Evolutionary conservation across 2,329 filamentous ascomycete species (phyloP).

Genomic region (Proliferodiscus dingleyae): DNA sequence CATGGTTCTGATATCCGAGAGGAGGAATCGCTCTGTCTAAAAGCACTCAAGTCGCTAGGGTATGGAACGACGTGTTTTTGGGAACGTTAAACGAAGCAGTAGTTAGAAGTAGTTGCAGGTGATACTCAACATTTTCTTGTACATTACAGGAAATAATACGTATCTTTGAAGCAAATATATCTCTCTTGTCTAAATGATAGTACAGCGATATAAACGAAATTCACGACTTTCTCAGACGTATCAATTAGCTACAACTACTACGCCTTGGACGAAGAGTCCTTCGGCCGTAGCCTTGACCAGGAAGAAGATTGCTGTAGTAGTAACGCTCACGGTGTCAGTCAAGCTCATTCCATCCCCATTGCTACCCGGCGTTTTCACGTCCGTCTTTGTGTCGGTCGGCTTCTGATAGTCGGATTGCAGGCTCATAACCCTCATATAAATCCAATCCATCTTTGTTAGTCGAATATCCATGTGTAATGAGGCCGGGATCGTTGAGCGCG

Average conservation of each 20-base stretch:
- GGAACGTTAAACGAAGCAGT: too few species aligned
- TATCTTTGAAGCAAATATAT: too few species aligned
- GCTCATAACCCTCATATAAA: slow-evolving; percentile 33
- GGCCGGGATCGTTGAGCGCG: slow-evolving; percentile 35
- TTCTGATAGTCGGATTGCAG: slow-evolving; percentile 31
- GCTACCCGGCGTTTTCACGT: slow-evolving; percentile 29
- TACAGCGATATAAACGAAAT: slow-evolving; percentile 3
- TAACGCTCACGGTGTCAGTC: slow-evolving; percentile 28
- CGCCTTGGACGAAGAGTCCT: slow-evolving; percentile 18
- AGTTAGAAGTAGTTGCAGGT: too few species aligned
- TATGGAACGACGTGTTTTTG: too few species aligned
- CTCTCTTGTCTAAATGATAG: too few species aligned
- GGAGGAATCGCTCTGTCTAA: too few species aligned
- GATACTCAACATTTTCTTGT: too few species aligned
- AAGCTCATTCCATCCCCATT: slow-evolving; percentile 31
- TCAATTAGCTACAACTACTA: slow-evolving; percentile 22
- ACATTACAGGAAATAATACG: too few species aligned
- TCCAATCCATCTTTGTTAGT: slow-evolving; percentile 34
- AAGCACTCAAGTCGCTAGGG: too few species aligned
- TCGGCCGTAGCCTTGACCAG: slow-evolving; percentile 33
- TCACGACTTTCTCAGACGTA: slow-evolving; percentile 11
- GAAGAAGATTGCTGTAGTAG: slow-evolving; percentile 31
- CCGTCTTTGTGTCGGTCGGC: slow-evolving; percentile 16
- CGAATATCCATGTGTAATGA: slow-evolving; percentile 36
- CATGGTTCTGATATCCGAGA: too few species aligned